Conservation (phyloP, 768 basidiomycete species). For the Tricholomella constricta region DNA sequence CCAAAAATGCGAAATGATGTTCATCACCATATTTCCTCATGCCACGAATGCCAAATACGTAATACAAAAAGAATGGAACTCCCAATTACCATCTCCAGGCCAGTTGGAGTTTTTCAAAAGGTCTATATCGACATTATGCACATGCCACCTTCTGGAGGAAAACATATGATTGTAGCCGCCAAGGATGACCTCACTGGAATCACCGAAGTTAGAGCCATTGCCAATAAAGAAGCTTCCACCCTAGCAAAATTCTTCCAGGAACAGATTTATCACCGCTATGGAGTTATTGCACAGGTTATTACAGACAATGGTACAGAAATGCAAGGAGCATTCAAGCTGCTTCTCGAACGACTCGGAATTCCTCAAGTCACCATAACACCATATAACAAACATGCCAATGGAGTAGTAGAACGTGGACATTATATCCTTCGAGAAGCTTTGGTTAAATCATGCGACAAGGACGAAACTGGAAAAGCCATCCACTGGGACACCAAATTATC, state of each 20-base stretch:
- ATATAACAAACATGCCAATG: slow-evolving; percentile 38
- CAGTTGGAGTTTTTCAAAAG: slow-evolving; percentile 31
- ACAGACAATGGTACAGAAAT: slow-evolving; percentile 40
- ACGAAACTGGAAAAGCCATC: neutral
- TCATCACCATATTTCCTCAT: slow-evolving; percentile 26
- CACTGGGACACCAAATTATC: slow-evolving; percentile 10
- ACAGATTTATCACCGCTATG: slow-evolving; percentile 31
- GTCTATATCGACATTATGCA: slow-evolving; percentile 43
- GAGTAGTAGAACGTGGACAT: too few species aligned
- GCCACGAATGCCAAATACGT: slow-evolving; percentile 31
- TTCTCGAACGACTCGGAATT: slow-evolving; percentile 23
- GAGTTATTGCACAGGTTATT: slow-evolving; percentile 36
- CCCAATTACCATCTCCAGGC: slow-evolving; percentile 23
- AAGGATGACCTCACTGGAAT: slow-evolving; percentile 33
- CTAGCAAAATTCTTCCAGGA: slow-evolving; percentile 36
- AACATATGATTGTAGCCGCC: slow-evolving; percentile 37
- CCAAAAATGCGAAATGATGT: slow-evolving; percentile 25
- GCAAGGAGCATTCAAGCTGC: slow-evolving; percentile 21
- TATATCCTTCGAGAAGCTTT: neutral
- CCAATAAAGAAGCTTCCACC: slow-evolving; percentile 26
- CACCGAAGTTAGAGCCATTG: slow-evolving; percentile 31
- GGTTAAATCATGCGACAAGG: neutral
- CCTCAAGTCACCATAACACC: slow-evolving; percentile 36
- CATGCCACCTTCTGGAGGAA: slow-evolving; percentile 35
- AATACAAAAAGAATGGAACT: slow-evolving; percentile 23